These are phyloP conservation scores for Schizopora paradoxa DNA, from an alignment of 1,284 basidiomycete genomes.

Conservation along the genomic window DNA sequence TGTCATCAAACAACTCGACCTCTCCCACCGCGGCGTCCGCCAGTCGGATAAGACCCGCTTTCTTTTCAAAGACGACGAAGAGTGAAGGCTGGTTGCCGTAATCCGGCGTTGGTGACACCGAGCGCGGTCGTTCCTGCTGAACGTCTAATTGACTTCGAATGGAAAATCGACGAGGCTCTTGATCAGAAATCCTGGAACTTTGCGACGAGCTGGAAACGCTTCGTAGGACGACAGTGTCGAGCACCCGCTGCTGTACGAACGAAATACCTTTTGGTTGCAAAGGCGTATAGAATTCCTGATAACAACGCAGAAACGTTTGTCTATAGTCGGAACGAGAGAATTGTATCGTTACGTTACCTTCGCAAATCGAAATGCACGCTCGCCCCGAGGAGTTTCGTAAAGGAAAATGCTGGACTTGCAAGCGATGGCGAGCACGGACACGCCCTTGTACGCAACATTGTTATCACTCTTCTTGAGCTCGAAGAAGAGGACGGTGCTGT, in stretches of 20 bases:
- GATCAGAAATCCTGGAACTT: constrained; percentile 9
- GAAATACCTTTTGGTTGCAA: constrained; percentile 52
- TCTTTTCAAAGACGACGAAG: constrained; percentile 79
- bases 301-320: constrained; percentile 5
- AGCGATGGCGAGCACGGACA: constrained; percentile 66
- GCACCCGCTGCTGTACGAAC: constrained; percentile 65
- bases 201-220: constrained; percentile 32
- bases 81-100: constrained; percentile 67
- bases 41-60: constrained; percentile 70
- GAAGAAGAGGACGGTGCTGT: constrained; percentile 55
- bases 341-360: constrained; percentile 44
- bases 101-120: constrained; percentile 25
- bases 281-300: constrained; percentile 76
- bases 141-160: constrained; percentile 12
- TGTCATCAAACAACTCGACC: constrained; percentile 59
- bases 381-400: constrained; percentile 74
- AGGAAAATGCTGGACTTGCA: constrained; percentile 66
- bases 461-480: constrained; percentile 58
- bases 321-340: background rate
- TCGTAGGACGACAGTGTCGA: constrained; percentile 40
- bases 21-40: constrained; percentile 75
- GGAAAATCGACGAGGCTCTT: constrained; percentile 11
- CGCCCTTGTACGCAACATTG: constrained; percentile 42
- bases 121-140: constrained; percentile 6
- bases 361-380: constrained; percentile 74